Evolutionary conservation across 768 basidiomycete genomes (phyloP).

Genomic region (Xanthoconium purpureum): DNA sequence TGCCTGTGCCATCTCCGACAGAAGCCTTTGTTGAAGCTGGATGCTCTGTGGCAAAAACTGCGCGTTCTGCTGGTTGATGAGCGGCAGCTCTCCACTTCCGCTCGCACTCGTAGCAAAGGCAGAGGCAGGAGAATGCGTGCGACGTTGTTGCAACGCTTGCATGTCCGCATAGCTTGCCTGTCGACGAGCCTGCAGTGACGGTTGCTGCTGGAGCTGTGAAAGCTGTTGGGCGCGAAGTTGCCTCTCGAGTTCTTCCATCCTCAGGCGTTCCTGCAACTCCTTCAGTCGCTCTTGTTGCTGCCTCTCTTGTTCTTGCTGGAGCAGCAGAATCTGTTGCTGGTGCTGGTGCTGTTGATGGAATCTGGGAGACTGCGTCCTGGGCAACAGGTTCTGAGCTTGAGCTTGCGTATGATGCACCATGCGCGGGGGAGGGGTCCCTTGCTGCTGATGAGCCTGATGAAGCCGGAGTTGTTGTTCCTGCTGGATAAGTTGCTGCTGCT

Average conservation of each 20-base stretch:
- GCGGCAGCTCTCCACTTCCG: slow-evolving; percentile 30
- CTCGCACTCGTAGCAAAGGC: slow-evolving; percentile 25
- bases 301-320: slow-evolving; percentile 67
- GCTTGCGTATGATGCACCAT: slow-evolving; percentile 45
- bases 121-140: slow-evolving; percentile 48
- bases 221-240: slow-evolving; percentile 54
- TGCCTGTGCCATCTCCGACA: slow-evolving; percentile 73
- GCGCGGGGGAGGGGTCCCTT: slow-evolving; percentile 62
- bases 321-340: slow-evolving; percentile 62
- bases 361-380: slow-evolving; percentile 73
- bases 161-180: slow-evolving; percentile 47
- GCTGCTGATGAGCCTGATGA: slow-evolving; percentile 38
- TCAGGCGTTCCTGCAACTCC: slow-evolving; percentile 63
- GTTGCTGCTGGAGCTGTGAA: slow-evolving; percentile 45
- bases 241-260: slow-evolving; percentile 63
- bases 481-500: slow-evolving; percentile 38
- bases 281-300: slow-evolving; percentile 54
- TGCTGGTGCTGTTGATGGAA: slow-evolving; percentile 76
- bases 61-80: slow-evolving; percentile 50
- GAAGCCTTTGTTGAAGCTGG: slow-evolving; percentile 70
- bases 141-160: slow-evolving; percentile 48
- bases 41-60: slow-evolving; percentile 59
- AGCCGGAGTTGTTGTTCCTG: slow-evolving; percentile 37
- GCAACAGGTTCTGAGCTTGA: slow-evolving; percentile 28
- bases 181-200: slow-evolving; percentile 37